Evolutionary conservation across 2,329 filamentous ascomycete genomes (phyloP), one percentile per base, ranked within the genome.

Genomic region (Mycosphaerella sp.): DNA sequence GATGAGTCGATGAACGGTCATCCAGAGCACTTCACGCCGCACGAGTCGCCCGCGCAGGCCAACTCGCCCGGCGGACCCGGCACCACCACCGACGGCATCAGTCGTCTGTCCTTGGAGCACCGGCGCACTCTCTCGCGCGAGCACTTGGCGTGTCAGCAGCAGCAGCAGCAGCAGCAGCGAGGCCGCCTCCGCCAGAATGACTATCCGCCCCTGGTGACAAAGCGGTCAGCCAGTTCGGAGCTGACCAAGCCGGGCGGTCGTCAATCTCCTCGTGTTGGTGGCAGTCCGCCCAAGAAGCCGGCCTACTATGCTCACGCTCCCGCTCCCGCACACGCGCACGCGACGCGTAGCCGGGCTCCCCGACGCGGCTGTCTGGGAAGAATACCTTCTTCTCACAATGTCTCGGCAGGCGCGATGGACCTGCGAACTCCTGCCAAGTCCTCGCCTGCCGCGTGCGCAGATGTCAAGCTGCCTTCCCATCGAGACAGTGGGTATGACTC

Each of bases 1-100:
- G 56, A 51, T 46, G 51, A 55, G 45, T 60, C 58, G 29, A 62
- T 62, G 59, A 49, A 54, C 40, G 14, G 41, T 26, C 45, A 54
- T 43, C 42, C 17, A 14, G 47, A 45, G 11, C 52, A 57, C 36
- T 41, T 48, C 7, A 58, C 59, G 45, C 54, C 59, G 12, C 56
- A 54, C 1, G 58, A 58, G 29, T 52, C 51, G 23, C 57, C 56
- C n/a, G 48, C 40, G 3, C 50, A 45, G 10, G 53, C 51, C 17
- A 21, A 44, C 10, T 51, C 54, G 10, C 34, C 48, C 31, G 40
- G 38, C 21, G 44, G 32, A 2, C 32, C 44, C 6, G 43, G 43
- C 14, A 23, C 40, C 39, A 42, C 50, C 9, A 36, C 49, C 9
- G 50, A 36, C n/a, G 54, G 36, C 9, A 21, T 49, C 5, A 29